Evolutionary conservation across 495 filamentous ascomycete genomes (phyloP).

Genomic region (Chlorociboria aeruginascens): DNA sequence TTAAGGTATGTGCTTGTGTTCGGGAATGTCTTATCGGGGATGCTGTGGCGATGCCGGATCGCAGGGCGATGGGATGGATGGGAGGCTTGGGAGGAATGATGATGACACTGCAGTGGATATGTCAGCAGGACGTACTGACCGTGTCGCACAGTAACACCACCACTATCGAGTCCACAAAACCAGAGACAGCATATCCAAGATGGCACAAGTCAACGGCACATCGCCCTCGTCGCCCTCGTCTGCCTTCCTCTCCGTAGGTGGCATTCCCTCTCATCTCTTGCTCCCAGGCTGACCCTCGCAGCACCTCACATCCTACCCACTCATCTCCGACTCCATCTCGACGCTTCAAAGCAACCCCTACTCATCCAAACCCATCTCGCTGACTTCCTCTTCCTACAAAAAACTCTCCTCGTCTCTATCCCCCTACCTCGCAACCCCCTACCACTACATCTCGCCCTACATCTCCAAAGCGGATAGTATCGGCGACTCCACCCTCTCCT

Average conservation of each 20-base stretch:
- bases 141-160: too few relatives aligned
- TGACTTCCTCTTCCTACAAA: slow-evolving; percentile 55
- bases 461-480: slow-evolving; percentile 68
- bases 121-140: too few relatives aligned
- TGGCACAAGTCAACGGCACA: slow-evolving; percentile 56
- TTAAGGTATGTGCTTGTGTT: too few relatives aligned
- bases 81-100: too few relatives aligned
- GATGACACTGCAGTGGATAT: too few relatives aligned
- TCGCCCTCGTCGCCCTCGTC: slow-evolving; percentile 43
- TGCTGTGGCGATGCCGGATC: too few relatives aligned
- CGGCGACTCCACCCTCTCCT: slow-evolving; percentile 60
- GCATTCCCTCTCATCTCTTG: neutral
- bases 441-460: slow-evolving; percentile 70
- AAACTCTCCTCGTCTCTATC: slow-evolving; percentile 59
- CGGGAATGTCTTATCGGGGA: too few relatives aligned
- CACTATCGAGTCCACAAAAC: too few relatives aligned
- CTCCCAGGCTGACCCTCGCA: slow-evolving; percentile 24
- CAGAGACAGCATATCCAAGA: slow-evolving; percentile 9
- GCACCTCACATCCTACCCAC: slow-evolving; percentile 79
- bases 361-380: slow-evolving; percentile 67
- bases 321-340: slow-evolving; percentile 66
- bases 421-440: slow-evolving; percentile 66
- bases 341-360: slow-evolving; percentile 69
- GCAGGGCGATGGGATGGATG: too few relatives aligned
- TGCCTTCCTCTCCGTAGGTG: slow-evolving; percentile 54